Conservation (phyloP, 352 stramenopile species). For the Phytophthora fragariae region DNA sequence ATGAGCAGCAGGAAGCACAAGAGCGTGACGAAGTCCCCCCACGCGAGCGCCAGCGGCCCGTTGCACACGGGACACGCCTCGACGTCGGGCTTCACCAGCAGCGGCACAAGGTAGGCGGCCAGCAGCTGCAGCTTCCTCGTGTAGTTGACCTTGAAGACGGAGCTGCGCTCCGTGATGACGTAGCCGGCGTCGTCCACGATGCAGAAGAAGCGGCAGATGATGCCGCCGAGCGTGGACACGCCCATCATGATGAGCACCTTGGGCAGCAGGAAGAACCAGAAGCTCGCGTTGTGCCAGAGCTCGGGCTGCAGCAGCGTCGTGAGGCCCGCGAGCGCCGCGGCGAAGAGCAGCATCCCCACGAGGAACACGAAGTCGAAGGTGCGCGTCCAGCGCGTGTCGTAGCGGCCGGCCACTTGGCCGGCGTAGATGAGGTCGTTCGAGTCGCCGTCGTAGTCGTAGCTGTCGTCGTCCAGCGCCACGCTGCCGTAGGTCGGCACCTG, state of each 20-base stretch:
- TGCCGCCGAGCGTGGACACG: slow-evolving; percentile 77
- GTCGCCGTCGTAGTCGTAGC: slow-evolving; percentile 82
- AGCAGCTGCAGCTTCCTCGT: slow-evolving; percentile 85
- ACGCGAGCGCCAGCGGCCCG: slow-evolving; percentile 71
- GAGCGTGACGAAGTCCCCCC: slow-evolving; percentile 86
- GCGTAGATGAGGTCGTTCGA: slow-evolving; percentile 88
- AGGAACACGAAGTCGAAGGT: slow-evolving; percentile 89
- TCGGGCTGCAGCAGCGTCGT: slow-evolving; percentile 66
- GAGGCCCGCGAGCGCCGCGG: slow-evolving; percentile 50
- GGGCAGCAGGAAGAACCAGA: slow-evolving; percentile 83
- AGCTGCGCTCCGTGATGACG: slow-evolving; percentile 85
- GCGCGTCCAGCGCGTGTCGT: slow-evolving; percentile 85
- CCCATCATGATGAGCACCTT: slow-evolving; percentile 88
- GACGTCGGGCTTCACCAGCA: slow-evolving; percentile 74
- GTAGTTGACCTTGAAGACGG: slow-evolving; percentile 90
- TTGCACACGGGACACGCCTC: slow-evolving; percentile 51
- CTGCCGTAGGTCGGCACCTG: slow-evolving; percentile 84
- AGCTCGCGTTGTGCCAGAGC: slow-evolving; percentile 71
- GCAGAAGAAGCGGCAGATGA: slow-evolving; percentile 86
- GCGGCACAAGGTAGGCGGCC: slow-evolving; percentile 80
- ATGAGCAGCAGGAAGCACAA: slow-evolving; percentile 86
- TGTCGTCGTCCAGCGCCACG: slow-evolving; percentile 64
- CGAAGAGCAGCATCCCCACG: slow-evolving; percentile 67
- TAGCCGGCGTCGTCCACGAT: slow-evolving; percentile 85
- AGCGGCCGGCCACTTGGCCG: slow-evolving; percentile 77